These are phyloP conservation scores for Jaapia argillacea DNA, from an alignment of 768 basidiomycete genomes.

Conservation along the genomic window DNA sequence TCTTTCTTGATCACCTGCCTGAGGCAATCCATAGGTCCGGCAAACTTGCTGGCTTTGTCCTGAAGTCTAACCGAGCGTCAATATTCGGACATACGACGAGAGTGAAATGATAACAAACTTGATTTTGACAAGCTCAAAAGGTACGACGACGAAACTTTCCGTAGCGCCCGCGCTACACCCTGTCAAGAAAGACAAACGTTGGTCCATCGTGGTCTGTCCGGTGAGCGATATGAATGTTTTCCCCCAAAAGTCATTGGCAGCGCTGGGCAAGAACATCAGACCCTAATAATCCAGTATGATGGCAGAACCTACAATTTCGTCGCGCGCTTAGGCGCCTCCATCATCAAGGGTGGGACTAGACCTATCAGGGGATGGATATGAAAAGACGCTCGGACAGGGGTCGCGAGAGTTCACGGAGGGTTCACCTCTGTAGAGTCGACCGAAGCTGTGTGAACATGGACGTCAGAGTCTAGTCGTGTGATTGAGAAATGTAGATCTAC, in stretches of 20 bases:
- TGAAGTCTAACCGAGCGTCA: conserved; percentile 48
- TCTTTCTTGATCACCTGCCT: conserved; percentile 67
- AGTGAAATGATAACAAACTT: conserved; percentile 34
- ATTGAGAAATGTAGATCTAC: conserved; percentile 11
- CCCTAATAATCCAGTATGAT: conserved; percentile 1
- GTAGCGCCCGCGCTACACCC: conserved; percentile 94
- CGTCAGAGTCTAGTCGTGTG: conserved; percentile 10
- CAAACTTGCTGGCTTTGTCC: conserved; percentile 85
- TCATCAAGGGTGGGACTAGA: conserved; percentile 86
- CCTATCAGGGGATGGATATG: conserved; percentile 29
- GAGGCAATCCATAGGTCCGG: conserved; percentile 88
- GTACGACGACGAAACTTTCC: conserved; percentile 91
- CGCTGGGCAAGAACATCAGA: conserved; percentile 27
- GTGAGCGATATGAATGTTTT: conserved; percentile 53
- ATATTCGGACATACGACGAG: not conserved
- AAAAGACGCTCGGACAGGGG: not conserved
- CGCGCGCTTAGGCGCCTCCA: conserved; percentile 97
- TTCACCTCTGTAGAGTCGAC: conserved; percentile 82
- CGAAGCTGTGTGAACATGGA: conserved; percentile 36
- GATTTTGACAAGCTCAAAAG: conserved; percentile 93
- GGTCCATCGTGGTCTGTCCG: conserved; percentile 82
- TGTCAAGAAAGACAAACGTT: conserved; percentile 77
- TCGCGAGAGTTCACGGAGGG: not conserved
- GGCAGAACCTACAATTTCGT: conserved; percentile 69
- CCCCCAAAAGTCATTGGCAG: conserved; percentile 95